Evolutionary conservation across 2,329 filamentous ascomycete genomes (phyloP).

Genomic region (Diplocarpon rosae): DNA sequence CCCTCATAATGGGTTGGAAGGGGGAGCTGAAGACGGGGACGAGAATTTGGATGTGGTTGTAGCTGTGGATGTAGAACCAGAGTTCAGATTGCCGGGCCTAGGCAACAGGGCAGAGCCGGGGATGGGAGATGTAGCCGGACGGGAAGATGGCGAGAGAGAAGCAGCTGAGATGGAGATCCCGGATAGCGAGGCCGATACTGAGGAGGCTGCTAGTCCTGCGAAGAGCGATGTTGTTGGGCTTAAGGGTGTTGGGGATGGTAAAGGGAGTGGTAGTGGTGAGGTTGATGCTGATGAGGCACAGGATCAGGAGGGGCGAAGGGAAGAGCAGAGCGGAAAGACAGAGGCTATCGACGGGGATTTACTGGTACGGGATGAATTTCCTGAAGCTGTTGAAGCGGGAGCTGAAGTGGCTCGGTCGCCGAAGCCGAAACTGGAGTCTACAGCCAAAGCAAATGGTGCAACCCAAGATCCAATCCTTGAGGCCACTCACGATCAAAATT

Average conservation of each 20-base stretch:
- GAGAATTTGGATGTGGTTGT: background rate
- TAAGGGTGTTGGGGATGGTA: background rate
- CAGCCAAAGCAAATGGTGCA: background rate
- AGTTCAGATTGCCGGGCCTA: background rate
- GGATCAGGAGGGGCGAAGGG: background rate
- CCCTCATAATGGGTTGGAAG: background rate
- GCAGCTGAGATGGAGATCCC: constrained; percentile 7
- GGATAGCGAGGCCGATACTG: constrained; percentile 7
- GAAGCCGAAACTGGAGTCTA: background rate
- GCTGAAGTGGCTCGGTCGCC: background rate
- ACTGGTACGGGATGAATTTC: too few relatives aligned
- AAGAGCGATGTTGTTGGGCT: background rate
- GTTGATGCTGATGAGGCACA: background rate
- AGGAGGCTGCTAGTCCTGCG: constrained; percentile 1
- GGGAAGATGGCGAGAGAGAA: background rate
- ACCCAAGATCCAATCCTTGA: too few relatives aligned
- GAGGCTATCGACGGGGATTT: too few relatives aligned
- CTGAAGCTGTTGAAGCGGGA: background rate
- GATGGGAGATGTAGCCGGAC: background rate
- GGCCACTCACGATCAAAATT: too few relatives aligned
- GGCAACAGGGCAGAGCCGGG: background rate
- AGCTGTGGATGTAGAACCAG: background rate
- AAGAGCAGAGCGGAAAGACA: background rate
- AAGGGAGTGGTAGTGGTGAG: background rate
- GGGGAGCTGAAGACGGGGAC: background rate